Percentiles rank a stretch among this genome's conserved stretches.
Evolutionary conservation across 257 asterid species (phyloP).

Genomic region (Solanum chilense): DNA sequence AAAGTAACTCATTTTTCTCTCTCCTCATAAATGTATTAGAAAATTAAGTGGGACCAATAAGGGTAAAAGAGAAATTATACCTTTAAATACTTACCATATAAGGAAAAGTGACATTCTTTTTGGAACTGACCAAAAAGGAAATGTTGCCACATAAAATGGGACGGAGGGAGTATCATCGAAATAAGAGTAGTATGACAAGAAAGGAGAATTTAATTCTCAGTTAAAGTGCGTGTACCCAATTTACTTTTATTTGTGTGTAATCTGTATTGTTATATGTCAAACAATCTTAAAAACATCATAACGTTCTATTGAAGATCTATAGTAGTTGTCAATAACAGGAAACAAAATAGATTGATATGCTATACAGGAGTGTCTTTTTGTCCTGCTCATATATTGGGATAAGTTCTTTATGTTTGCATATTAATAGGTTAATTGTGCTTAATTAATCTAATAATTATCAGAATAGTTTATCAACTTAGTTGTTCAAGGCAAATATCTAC

Average conservation of each 20-base stretch:
- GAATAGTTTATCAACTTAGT: background rate
- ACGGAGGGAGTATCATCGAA: background rate
- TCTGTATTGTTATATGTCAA: background rate
- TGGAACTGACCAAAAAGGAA: no score
- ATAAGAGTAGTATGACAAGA: background rate
- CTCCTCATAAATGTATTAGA: no score
- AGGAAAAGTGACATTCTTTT: no score
- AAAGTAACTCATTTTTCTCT: no score
- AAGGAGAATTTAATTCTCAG: background rate
- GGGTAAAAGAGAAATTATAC: no score
- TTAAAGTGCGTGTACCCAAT: background rate
- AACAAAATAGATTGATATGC: background rate
- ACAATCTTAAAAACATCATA: background rate
- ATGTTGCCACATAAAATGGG: no score
- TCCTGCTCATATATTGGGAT: background rate
- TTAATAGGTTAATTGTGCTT: background rate
- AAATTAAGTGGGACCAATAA: no score
- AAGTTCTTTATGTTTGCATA: background rate
- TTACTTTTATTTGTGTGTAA: background rate
- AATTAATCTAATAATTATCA: background rate
- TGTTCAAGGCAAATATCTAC: background rate
- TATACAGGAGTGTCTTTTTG: background rate
- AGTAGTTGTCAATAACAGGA: background rate
- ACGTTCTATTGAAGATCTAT: background rate
- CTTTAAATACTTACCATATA: no score